Evolutionary conservation across 495 filamentous ascomycete genomes (phyloP).

Genomic region (Neurospora sublineolata): DNA sequence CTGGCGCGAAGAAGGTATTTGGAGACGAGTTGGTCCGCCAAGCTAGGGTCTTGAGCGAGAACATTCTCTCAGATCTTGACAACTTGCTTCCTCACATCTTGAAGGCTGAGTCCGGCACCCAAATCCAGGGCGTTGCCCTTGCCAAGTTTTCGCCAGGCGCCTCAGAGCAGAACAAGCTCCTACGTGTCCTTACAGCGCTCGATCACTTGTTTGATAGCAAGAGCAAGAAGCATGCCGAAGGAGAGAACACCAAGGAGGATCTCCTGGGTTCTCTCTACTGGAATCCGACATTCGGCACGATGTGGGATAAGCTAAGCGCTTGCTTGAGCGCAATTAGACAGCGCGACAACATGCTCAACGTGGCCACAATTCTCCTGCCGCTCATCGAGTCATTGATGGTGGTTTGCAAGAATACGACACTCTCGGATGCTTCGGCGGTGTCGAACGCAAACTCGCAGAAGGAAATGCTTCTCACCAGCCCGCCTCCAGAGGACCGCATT

Average conservation of each 20-base stretch:
- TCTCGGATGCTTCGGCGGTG: slow-evolving; percentile 41
- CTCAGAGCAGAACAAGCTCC: slow-evolving; percentile 89
- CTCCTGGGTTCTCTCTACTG: slow-evolving; percentile 80
- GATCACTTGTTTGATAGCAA: slow-evolving; percentile 86
- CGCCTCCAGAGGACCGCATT: slow-evolving; percentile 71
- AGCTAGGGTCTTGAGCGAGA: slow-evolving; percentile 70
- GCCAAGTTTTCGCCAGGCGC: slow-evolving; percentile 91
- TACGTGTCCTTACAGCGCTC: slow-evolving; percentile 86
- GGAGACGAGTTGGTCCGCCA: slow-evolving; percentile 80
- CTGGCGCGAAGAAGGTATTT: slow-evolving; percentile 80
- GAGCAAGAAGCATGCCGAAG: slow-evolving; percentile 47
- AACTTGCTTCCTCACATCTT: slow-evolving; percentile 81
- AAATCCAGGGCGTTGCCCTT: slow-evolving; percentile 87
- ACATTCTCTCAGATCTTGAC: slow-evolving; percentile 73
- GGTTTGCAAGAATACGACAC: slow-evolving; percentile 91
- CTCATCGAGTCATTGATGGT: slow-evolving; percentile 97
- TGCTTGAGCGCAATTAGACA: slow-evolving; percentile 80
- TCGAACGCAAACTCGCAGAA: slow-evolving; percentile 40
- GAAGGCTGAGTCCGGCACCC: slow-evolving; percentile 75
- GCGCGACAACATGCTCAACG: slow-evolving; percentile 89
- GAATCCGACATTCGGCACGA: slow-evolving; percentile 71
- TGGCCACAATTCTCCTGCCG: slow-evolving; percentile 87
- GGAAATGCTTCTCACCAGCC: slow-evolving; percentile 62
- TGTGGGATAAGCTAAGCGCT: slow-evolving; percentile 91
- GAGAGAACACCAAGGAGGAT: slow-evolving; percentile 56